Percentiles rank a stretch among this genome's conserved stretches.
These are phyloP conservation scores for Inga oerstediana DNA, from an alignment of 306 rosid species.

Conservation along the genomic window DNA sequence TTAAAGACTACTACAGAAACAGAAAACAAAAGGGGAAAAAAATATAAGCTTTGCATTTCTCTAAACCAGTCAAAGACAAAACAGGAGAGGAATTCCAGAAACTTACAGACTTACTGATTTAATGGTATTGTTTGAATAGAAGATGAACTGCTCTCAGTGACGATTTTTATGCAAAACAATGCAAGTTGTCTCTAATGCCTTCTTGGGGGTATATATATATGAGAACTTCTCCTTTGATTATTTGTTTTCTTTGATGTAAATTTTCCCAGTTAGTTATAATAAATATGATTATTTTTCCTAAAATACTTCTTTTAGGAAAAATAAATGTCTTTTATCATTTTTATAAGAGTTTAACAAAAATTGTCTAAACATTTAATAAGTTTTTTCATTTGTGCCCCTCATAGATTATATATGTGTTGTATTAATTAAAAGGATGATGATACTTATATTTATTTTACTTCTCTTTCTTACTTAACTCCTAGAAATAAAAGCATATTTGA, in stretches of 20 bases:
- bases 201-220: background rate
- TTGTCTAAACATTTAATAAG: no score
- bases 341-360: no score
- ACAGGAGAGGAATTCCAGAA: background rate
- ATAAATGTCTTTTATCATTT: no score
- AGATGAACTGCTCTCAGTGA: background rate
- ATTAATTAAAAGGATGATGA: no score
- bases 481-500: no score
- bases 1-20: background rate
- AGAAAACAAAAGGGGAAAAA: background rate
- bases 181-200: background rate
- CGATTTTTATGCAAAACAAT: background rate
- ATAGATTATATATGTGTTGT: no score
- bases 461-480: no score
- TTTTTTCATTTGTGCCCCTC: no score
- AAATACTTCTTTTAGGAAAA: no score
- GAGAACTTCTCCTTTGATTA: background rate
- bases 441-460: no score
- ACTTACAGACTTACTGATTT: background rate
- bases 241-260: background rate
- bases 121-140: background rate
- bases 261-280: background rate
- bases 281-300: no score
- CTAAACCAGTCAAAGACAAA: background rate
- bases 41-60: background rate